These are phyloP conservation scores for Ambrosia hybrid DNA, from an alignment of 140 eudicot genomes.

Conservation along the genomic window DNA sequence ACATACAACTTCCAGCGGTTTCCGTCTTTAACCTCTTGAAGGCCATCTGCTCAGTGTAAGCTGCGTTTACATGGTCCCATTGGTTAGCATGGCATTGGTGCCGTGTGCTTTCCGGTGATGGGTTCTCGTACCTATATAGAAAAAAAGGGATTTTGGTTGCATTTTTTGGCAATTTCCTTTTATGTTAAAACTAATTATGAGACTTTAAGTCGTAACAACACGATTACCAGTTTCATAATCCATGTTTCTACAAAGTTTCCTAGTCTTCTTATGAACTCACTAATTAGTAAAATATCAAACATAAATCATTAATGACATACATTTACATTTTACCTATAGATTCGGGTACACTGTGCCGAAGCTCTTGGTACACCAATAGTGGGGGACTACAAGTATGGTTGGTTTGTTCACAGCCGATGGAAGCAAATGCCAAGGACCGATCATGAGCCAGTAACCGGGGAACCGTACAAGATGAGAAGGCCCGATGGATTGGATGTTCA, in stretches of 20 bases:
- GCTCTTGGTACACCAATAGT: constrained; percentile 94
- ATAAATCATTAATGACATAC: not conserved
- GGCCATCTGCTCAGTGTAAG: not conserved
- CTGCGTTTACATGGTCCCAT: not conserved
- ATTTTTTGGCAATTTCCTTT: not conserved
- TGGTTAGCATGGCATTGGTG: not conserved
- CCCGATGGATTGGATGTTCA: constrained; percentile 81
- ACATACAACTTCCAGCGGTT: too few relatives aligned
- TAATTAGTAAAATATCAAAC: not conserved
- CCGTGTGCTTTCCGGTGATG: not conserved
- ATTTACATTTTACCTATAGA: constrained; percentile 33
- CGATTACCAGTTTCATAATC: not conserved
- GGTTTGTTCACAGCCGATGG: constrained; percentile 82
- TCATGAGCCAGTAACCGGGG: constrained; percentile 63
- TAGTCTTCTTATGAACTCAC: not conserved
- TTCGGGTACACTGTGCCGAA: constrained; percentile 95
- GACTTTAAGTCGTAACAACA: not conserved
- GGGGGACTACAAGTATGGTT: constrained; percentile 90
- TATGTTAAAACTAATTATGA: not conserved
- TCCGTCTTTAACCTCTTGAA: not conserved
- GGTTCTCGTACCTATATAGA: not conserved
- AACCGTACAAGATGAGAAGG: constrained; percentile 76
- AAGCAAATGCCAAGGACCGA: constrained; percentile 72
- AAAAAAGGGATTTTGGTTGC: not conserved
- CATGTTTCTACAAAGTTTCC: not conserved